phyloP scores from a whole-genome alignment of 768 basidiomycete species.

The Agrocybe chaxingu region DNA sequence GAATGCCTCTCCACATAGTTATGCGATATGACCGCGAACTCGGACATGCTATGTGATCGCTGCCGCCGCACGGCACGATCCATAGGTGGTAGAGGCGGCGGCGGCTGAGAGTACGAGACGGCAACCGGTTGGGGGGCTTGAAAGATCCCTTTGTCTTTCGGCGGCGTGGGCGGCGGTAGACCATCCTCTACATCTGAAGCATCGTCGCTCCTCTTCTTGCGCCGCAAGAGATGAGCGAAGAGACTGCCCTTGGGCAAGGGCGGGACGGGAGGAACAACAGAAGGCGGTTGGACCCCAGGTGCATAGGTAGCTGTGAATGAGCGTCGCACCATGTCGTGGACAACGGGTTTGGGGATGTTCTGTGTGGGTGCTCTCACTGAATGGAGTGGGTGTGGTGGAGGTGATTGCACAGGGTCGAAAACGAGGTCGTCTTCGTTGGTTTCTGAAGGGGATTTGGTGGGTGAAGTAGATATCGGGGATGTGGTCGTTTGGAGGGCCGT shows the following conservation, averaged over 20 bases:
- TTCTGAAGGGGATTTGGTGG: background rate
- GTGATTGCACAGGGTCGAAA: background rate
- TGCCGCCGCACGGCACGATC: conserved; percentile 15
- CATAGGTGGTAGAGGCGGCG: background rate
- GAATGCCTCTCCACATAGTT: conserved; percentile 18
- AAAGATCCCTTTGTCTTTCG: conserved; percentile 36
- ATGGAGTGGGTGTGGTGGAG: conserved; percentile 10
- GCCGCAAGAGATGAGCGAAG: conserved; percentile 34
- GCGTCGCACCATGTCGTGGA: conserved; percentile 23
- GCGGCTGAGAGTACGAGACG: conserved; percentile 14
- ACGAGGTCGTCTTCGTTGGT: background rate
- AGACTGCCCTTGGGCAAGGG: conserved; percentile 27
- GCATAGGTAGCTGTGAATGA: conserved; percentile 31
- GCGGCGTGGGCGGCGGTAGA: conserved; percentile 40
- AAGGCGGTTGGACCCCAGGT: conserved; percentile 18
- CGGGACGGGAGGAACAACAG: conserved; percentile 14
- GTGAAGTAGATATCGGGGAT: conserved; percentile 6
- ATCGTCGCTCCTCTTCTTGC: conserved; percentile 33
- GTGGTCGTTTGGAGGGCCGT: background rate
- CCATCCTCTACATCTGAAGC: conserved; percentile 19
- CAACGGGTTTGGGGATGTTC: conserved; percentile 12
- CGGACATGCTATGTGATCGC: conserved; percentile 35
- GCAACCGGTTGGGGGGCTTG: conserved; percentile 11
- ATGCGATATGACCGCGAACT: conserved; percentile 38
- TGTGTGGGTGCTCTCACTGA: conserved; percentile 16